Conservation (phyloP, 2,329 filamentous ascomycete genomes). For the Botryotinia calthae region DNA sequence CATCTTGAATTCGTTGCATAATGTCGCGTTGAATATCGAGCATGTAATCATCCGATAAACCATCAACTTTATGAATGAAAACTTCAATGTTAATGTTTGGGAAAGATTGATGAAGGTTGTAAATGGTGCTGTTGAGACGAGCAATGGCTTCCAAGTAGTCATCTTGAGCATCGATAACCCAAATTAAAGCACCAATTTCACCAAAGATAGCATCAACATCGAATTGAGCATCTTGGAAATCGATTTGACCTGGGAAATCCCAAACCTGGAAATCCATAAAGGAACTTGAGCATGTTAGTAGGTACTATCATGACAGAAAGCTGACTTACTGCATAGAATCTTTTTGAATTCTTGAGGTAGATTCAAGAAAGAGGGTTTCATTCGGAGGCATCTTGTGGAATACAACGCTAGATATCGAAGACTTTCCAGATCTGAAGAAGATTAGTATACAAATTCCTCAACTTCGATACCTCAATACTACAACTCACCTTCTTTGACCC, state of each 20-base stretch:
- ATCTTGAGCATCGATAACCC: conserved; percentile 98
- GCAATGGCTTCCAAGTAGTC: conserved; percentile 92
- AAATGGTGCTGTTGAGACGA: conserved; percentile 82
- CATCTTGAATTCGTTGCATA: conserved; percentile 92
- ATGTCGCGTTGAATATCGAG: conserved; percentile 96
- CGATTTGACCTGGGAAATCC: conserved; percentile 94
- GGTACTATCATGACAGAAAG: not conserved
- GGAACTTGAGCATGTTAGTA: conserved; percentile 56
- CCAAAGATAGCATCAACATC: conserved; percentile 93
- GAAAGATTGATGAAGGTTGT: conserved; percentile 83
- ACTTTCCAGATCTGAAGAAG: conserved; percentile 80
- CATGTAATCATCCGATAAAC: conserved; percentile 94
- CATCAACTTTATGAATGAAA: conserved; percentile 98
- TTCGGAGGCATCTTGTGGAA: conserved; percentile 97
- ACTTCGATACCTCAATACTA: not conserved
- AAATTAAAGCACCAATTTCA: conserved; percentile 90
- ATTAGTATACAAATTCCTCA: conserved; percentile 26
- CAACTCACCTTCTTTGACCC: conserved; percentile 82
- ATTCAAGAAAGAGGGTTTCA: conserved; percentile 93
- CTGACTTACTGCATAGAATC: conserved; percentile 83
- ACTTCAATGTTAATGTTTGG: conserved; percentile 96
- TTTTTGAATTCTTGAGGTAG: conserved; percentile 90
- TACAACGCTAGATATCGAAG: conserved; percentile 97
- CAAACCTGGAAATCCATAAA: conserved; percentile 99
- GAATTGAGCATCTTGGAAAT: conserved; percentile 85